phyloP scores from a whole-genome alignment of 371 early-diverging fungal genomes.

The Syncephalis fuscata region DNA sequence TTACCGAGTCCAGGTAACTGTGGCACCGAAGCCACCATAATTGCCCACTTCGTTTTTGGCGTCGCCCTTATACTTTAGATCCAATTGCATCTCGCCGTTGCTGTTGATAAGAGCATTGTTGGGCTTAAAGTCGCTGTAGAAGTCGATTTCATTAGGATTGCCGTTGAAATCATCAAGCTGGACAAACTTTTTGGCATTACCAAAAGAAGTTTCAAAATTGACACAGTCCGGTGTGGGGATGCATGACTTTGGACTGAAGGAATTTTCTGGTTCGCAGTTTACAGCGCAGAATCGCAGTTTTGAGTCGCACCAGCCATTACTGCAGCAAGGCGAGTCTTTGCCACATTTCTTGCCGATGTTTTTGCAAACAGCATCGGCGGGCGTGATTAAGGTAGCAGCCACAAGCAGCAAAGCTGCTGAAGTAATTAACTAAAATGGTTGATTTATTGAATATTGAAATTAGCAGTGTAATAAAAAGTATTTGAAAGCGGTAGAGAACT shows the following conservation, averaged over 20 bases:
- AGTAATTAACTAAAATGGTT: no score
- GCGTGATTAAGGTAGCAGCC: background rate
- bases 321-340: conserved; percentile 22
- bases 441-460: no score
- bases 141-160: conserved; percentile 21
- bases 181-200: conserved; percentile 13
- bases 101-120: conserved; percentile 19
- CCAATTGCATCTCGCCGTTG: conserved; percentile 21
- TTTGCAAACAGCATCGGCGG: background rate
- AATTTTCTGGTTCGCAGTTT: conserved; percentile 30
- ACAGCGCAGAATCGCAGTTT: conserved; percentile 19
- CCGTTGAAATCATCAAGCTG: conserved; percentile 23
- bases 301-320: conserved; percentile 15
- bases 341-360: conserved; percentile 13
- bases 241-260: conserved; percentile 22
- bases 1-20: conserved; percentile 26
- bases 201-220: conserved; percentile 18
- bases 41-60: conserved; percentile 15
- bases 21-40: conserved; percentile 32
- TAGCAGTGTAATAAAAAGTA: no score
- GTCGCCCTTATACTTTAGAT: conserved; percentile 13
- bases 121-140: conserved; percentile 31
- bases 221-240: conserved; percentile 26
- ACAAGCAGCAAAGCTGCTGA: no score
- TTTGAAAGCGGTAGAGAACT: no score